Conservation (phyloP, 495 filamentous ascomycete species). For the Xanthoparmelia taractica region DNA sequence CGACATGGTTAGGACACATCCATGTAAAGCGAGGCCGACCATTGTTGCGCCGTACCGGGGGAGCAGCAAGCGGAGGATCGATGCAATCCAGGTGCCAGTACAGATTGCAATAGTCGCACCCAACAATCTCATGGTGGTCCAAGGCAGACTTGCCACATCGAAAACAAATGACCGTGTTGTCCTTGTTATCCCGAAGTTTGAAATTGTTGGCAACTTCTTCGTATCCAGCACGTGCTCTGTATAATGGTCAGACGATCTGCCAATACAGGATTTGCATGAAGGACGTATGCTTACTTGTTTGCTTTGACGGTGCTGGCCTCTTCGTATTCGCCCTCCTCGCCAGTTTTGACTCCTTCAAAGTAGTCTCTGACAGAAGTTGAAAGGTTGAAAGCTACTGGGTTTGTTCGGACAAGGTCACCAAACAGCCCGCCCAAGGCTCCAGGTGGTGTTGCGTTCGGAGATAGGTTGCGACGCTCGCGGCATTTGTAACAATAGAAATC, state of each 20-base stretch:
- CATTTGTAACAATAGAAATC: slow-evolving; percentile 84
- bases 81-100: slow-evolving; percentile 90
- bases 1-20: slow-evolving; percentile 83
- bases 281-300: slow-evolving; percentile 32
- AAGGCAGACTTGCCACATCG: slow-evolving; percentile 54
- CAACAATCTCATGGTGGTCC: slow-evolving; percentile 56
- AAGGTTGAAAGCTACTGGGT: slow-evolving; percentile 65
- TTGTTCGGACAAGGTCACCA: slow-evolving; percentile 50
- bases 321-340: slow-evolving; percentile 69
- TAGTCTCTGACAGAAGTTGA: slow-evolving; percentile 59
- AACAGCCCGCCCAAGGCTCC: slow-evolving; percentile 54
- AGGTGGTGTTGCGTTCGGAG: slow-evolving; percentile 32
- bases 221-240: slow-evolving; percentile 47
- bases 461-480: slow-evolving; percentile 32
- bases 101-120: slow-evolving; percentile 72
- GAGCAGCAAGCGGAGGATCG: slow-evolving; percentile 75
- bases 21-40: slow-evolving; percentile 55
- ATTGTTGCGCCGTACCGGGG: slow-evolving; percentile 35
- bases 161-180: slow-evolving; percentile 63
- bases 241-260: slow-evolving; percentile 14
- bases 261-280: background rate
- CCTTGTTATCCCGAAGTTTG: slow-evolving; percentile 57
- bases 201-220: slow-evolving; percentile 61
- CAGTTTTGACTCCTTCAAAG: slow-evolving; percentile 67
- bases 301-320: slow-evolving; percentile 41